Evolutionary conservation across 2,329 filamentous ascomycete genomes (phyloP).

Genomic region (Rhynchosporium secalis): DNA sequence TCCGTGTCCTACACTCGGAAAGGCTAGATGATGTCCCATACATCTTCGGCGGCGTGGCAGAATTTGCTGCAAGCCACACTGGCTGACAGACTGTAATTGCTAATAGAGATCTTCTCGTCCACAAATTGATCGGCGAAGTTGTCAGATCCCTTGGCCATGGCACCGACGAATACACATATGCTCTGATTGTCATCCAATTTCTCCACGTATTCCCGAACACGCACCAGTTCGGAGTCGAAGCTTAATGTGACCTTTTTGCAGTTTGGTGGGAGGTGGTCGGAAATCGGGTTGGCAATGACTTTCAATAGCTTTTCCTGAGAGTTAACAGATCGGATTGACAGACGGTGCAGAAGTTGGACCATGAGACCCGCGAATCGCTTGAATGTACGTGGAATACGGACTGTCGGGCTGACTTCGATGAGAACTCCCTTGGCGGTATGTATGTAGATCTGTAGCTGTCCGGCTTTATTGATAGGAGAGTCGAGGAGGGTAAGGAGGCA

Average conservation of each 20-base stretch:
- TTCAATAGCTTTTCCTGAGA: constrained; percentile 97
- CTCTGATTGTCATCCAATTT: constrained; percentile 79
- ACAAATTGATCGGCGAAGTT: constrained; percentile 94
- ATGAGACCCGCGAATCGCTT: constrained; percentile 98
- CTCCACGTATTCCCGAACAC: constrained; percentile 85
- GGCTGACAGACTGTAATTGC: constrained; percentile 94
- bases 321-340: constrained; percentile 94
- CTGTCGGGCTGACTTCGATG: constrained; percentile 97
- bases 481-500: constrained; percentile 96
- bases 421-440: constrained; percentile 96
- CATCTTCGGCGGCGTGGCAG: constrained; percentile 96
- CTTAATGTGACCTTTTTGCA: constrained; percentile 97
- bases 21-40: constrained; percentile 84
- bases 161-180: constrained; percentile 95
- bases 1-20: constrained; percentile 20
- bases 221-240: constrained; percentile 86
- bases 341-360: constrained; percentile 93
- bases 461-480: constrained; percentile 97
- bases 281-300: constrained; percentile 97
- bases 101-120: constrained; percentile 97
- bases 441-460: constrained; percentile 97
- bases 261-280: constrained; percentile 92
- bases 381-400: constrained; percentile 96
- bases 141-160: constrained; percentile 96
- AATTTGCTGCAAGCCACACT: constrained; percentile 99